Evolutionary conservation across 257 asterid genomes (phyloP).

Genomic region (Plectranthus barbatus): DNA sequence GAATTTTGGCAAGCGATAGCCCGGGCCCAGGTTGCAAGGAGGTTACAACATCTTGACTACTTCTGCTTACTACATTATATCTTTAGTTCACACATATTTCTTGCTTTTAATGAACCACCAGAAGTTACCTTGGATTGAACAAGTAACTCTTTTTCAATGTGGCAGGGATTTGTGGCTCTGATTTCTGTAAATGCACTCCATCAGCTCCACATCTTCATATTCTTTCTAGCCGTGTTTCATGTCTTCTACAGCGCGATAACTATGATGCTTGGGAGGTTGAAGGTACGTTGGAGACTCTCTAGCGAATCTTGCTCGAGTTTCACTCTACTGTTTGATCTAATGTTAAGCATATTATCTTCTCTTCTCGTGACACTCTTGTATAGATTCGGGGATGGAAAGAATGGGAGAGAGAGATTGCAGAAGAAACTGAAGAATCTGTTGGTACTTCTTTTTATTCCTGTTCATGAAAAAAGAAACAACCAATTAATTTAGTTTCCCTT

Average conservation of each 20-base stretch:
- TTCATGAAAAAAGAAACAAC: neutral
- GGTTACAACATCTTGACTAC: slow-evolving; percentile 2
- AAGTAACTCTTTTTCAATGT: neutral
- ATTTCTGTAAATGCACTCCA: slow-evolving; percentile 48
- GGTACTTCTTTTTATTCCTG: slow-evolving; percentile 23
- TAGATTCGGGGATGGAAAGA: slow-evolving; percentile 94
- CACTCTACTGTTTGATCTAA: neutral
- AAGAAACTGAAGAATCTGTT: slow-evolving; percentile 29
- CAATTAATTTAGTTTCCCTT: neutral
- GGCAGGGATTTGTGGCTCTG: slow-evolving; percentile 46
- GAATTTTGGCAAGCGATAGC: slow-evolving; percentile 24
- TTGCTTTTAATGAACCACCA: no score
- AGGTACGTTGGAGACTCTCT: slow-evolving; percentile 43
- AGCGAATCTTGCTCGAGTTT: neutral
- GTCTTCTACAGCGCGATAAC: slow-evolving; percentile 56
- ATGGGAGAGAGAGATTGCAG: slow-evolving; percentile 54
- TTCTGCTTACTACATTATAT: neutral
- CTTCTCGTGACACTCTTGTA: neutral
- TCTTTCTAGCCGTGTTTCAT: slow-evolving; percentile 60
- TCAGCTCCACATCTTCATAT: slow-evolving; percentile 63
- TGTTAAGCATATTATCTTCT: neutral
- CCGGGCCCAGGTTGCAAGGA: slow-evolving; percentile 16
- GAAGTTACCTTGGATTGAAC: no score
- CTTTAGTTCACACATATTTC: neutral
- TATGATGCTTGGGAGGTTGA: slow-evolving; percentile 53